Conservation (phyloP, 306 rosid genomes). For the Malus sylvestris region DNA sequence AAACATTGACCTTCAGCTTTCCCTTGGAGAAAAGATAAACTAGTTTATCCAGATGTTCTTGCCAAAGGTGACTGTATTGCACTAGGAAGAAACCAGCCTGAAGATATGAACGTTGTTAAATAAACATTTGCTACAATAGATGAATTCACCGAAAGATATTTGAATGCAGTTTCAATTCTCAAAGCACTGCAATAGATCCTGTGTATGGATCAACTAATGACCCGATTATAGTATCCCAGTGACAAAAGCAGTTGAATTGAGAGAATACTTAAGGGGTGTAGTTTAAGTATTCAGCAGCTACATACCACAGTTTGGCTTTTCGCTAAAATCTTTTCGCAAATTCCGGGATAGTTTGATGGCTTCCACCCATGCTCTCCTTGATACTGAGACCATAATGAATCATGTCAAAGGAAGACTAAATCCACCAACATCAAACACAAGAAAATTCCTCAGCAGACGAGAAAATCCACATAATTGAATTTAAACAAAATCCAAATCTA, state of each 20-base stretch:
- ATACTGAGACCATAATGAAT: slow-evolving; percentile 48
- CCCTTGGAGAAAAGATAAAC: slow-evolving; percentile 54
- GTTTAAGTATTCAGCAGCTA: slow-evolving; percentile 16
- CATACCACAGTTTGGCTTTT: slow-evolving; percentile 97
- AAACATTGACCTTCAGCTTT: slow-evolving; percentile 61
- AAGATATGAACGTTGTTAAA: slow-evolving; percentile 7
- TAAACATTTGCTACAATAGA: not conserved
- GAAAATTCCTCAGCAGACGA: not conserved
- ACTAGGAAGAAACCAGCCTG: slow-evolving; percentile 93
- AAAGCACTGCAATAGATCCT: not conserved
- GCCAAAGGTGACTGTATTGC: slow-evolving; percentile 79
- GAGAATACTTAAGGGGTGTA: not conserved
- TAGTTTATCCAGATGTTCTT: slow-evolving; percentile 72
- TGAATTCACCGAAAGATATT: not conserved
- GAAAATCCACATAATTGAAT: not conserved
- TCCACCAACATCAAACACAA: slow-evolving; percentile 3
- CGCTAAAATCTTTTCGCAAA: slow-evolving; percentile 72
- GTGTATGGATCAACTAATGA: not conserved
- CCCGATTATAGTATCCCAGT: not conserved
- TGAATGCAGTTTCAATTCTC: not conserved
- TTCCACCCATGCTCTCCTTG: slow-evolving; percentile 96
- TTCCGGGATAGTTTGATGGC: slow-evolving; percentile 84
- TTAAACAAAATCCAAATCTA: not conserved
- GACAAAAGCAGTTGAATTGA: not conserved
- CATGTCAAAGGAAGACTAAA: not conserved